Evolutionary conservation across 805 yeast genomes (phyloP), one percentile per base, ranked within the genome.

Genomic region (Metschnikowia matae): DNA sequence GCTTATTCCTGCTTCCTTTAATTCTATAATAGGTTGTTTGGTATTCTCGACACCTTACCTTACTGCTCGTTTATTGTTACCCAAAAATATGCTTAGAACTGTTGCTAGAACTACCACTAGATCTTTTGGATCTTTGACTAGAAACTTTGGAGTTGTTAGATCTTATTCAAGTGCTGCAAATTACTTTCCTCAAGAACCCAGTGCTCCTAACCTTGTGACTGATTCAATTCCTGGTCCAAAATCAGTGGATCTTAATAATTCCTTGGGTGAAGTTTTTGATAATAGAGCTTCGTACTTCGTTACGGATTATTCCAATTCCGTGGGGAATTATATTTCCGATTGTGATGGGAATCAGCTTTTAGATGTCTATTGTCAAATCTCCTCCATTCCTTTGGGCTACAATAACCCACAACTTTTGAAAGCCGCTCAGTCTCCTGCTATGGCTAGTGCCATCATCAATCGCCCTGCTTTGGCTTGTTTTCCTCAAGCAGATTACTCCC

Each of bases 401-500:
- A 72, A 72, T 56, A 73, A 73, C 58, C 78, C 78, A 1, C 70
- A 57, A 18, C 64, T 73, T 50, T 57, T 61, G 44, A 61, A 67
- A 52, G 64, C 70, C 14, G 77, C 77, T 2, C 63, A 61, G 49
- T 67, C 73, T 1, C 71, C 65, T 34, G 74, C 67, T 52, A 73
- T 73, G 78, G 64, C 68, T 46, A 66, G 63, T 48, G 74, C 78
- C 6, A 60, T 73, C 49, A 62, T 71, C 37, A 71, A 73, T 58
- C 62, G 77, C 49, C 77, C 77, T 1, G 77, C 77, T 1, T 69
- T 71, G 63, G 77, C 75, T 8, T 71, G 76, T 48, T 87, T 86
- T 70, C 90, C 95, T 10, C 75, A 81, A 15, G 70, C 72, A n/a
- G 82, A 82, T 58, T 78, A 81, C 60, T 68, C 73, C 42, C 62